Percentiles rank a stretch among this genome's conserved stretches.
Evolutionary conservation across 1,139 yeast genomes (phyloP).

Genomic region (Pichia cactophila): DNA sequence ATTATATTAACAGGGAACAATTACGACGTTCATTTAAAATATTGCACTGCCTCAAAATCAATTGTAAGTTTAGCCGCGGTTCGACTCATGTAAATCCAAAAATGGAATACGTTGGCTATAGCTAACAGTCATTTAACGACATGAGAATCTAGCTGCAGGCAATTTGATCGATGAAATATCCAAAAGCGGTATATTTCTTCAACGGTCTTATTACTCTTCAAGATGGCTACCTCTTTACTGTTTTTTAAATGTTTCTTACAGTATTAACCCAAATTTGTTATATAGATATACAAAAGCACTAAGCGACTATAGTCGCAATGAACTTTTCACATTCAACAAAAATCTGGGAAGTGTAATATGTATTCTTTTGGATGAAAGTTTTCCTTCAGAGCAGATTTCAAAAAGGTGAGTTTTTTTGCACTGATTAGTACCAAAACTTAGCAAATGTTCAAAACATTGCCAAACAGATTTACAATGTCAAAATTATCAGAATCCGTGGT

Average conservation of each 20-base stretch:
- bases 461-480: slow-evolving; percentile 7
- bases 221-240: not conserved
- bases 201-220: not conserved
- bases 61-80: not conserved
- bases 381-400: not conserved
- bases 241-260: not conserved
- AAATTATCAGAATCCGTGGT: slow-evolving; percentile 1
- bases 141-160: too few relatives aligned
- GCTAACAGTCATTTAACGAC: too few relatives aligned
- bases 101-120: not conserved
- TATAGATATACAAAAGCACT: too few relatives aligned
- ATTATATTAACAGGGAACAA: too few relatives aligned
- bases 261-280: too few relatives aligned
- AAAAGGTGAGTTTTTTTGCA: not conserved
- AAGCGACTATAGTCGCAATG: not conserved
- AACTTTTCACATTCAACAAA: not conserved
- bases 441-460: slow-evolving; percentile 9
- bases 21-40: too few relatives aligned
- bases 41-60: not conserved
- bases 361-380: not conserved
- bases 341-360: not conserved
- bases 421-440: not conserved
- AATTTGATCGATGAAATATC: not conserved
- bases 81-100: not conserved
- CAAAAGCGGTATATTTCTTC: not conserved